Evolutionary conservation across 2,329 filamentous ascomycete genomes (phyloP).

Genomic region (Paraconiothyrium brasiliense): DNA sequence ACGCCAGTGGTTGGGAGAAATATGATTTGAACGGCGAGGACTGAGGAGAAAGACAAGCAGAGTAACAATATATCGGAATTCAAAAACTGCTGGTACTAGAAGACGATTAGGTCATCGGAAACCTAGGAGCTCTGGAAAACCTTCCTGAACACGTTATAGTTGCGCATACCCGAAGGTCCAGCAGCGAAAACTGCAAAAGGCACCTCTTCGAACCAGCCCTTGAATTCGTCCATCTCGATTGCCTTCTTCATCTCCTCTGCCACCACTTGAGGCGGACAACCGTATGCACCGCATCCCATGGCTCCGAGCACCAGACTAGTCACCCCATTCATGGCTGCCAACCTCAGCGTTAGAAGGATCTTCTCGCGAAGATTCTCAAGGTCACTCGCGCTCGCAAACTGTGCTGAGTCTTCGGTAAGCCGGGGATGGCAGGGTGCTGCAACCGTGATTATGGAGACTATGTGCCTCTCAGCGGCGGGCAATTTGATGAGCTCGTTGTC

Average conservation of each 20-base stretch:
- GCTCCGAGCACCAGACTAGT: constrained; percentile 33
- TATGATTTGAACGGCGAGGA: too few species aligned
- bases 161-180: constrained; percentile 22
- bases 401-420: constrained; percentile 17
- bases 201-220: constrained; percentile 32
- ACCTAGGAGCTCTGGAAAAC: constrained; percentile 17
- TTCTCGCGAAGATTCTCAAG: constrained; percentile 28
- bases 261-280: constrained; percentile 29
- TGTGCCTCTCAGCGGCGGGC: constrained; percentile 18
- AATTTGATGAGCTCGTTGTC: constrained; percentile 27
- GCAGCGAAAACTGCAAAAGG: constrained; percentile 31
- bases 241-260: constrained; percentile 30
- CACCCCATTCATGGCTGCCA: constrained; percentile 27
- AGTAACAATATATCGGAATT: too few species aligned
- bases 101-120: not conserved
- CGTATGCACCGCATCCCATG: constrained; percentile 37
- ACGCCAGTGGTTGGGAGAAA: too few species aligned
- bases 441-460: constrained; percentile 32
- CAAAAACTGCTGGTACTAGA: too few species aligned
- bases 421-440: constrained; percentile 28
- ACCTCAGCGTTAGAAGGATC: constrained; percentile 28
- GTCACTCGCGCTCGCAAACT: constrained; percentile 22
- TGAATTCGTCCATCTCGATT: constrained; percentile 28
- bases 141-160: constrained; percentile 22
- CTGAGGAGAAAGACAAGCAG: too few species aligned